Evolutionary conservation across 108 stramenopile species (phyloP), one percentile per base, ranked within the genome.

Genomic region (Halocafeteria seosinensis): DNA sequence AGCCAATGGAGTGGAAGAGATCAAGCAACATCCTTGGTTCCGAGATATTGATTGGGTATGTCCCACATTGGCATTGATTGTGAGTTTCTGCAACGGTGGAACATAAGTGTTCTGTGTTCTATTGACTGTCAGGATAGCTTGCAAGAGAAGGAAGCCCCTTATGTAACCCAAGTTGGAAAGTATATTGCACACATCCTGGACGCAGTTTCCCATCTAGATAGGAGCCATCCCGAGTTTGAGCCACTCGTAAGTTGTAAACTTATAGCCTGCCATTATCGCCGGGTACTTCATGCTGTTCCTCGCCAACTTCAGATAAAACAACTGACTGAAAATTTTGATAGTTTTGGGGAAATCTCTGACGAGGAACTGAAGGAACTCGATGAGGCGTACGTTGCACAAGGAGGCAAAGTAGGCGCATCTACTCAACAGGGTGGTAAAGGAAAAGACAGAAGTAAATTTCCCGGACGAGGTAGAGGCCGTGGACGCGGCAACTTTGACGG

Each of bases 11-110:
- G 29, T 75, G 0, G 78, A 73, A 6, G 80, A 79, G 55, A 68
- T 82, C 47, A 71, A 69, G 71, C 61, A 50, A 8, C 78, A 79
- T 38, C 72, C 74, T 2, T 82, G 81, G 81, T 61, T 82, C 8
- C 32, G 34, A 1, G 37, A 9, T 13, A 26, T 75, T 8, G 77
- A 79, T 12, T 82, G 77, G 74, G 68, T 61, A 32, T 34, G 31
- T 23, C 69, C n/a, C n/a, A n/a, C n/a, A n/a, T n/a, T n/a, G n/a
- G n/a, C n/a, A n/a, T n/a, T n/a, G n/a, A n/a, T 78, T 33, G 38
- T n/a, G n/a, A n/a, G n/a, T n/a, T n/a, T n/a, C n/a, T n/a, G n/a
- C n/a, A n/a, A n/a, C n/a, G n/a, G n/a, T n/a, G n/a, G n/a, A n/a
- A n/a, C n/a, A n/a, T n/a, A n/a, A n/a, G n/a, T n/a, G n/a, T n/a